These are phyloP conservation scores for Aspergillus biplanus DNA, from an alignment of 495 filamentous ascomycete species.

Conservation along the genomic window DNA sequence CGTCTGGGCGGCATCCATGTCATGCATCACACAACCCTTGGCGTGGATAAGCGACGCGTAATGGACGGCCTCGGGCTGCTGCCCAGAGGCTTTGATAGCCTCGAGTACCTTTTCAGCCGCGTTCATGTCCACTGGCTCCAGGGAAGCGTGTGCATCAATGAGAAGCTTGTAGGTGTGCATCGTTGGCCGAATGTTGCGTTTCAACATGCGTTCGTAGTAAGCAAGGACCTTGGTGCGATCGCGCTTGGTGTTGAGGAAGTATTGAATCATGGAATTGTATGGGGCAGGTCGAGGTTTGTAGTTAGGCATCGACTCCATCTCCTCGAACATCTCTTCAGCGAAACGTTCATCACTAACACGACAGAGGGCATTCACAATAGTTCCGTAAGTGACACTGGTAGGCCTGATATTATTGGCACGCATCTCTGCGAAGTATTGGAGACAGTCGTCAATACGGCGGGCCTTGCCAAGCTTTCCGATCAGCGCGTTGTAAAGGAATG, in stretches of 20 bases:
- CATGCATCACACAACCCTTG: conserved; percentile 90
- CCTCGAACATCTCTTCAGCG: conserved; percentile 96
- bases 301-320: conserved; percentile 99
- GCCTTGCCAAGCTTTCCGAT: conserved; percentile 99
- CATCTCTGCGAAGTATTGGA: conserved; percentile 98
- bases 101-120: conserved; percentile 87
- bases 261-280: conserved; percentile 99
- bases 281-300: conserved; percentile 97
- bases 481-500: conserved; percentile 97
- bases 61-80: conserved; percentile 86
- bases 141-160: conserved; percentile 91
- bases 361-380: conserved; percentile 95
- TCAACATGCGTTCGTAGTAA: conserved; percentile 93
- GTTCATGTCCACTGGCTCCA: conserved; percentile 88
- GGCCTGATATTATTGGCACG: conserved; percentile 88
- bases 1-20: conserved; percentile 78
- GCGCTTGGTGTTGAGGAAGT: conserved; percentile 96
- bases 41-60: conserved; percentile 95
- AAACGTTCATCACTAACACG: conserved; percentile 97
- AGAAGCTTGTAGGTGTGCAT: conserved; percentile 97
- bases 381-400: conserved; percentile 97
- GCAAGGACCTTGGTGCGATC: conserved; percentile 92
- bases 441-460: conserved; percentile 94
- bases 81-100: conserved; percentile 72
- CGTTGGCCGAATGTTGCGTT: conserved; percentile 85